Evolutionary conservation across 2,329 filamentous ascomycete genomes (phyloP).

Genomic region (Macrophomina tecta): DNA sequence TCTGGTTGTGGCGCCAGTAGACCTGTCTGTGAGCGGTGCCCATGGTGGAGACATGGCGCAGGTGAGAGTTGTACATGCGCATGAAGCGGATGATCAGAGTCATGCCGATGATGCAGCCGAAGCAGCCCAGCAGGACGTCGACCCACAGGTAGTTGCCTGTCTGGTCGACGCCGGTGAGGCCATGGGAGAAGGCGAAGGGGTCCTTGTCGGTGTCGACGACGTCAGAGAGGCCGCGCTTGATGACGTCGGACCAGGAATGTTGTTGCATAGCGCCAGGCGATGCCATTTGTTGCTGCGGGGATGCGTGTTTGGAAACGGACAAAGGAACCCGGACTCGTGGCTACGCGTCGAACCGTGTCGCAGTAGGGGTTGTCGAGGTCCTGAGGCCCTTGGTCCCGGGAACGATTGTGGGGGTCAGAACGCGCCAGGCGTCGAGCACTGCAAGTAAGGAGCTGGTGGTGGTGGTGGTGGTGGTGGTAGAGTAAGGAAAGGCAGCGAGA

Average conservation of each 20-base stretch:
- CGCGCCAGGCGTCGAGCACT: slow-evolving; percentile 8
- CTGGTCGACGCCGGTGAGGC: slow-evolving; percentile 57
- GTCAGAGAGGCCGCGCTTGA: slow-evolving; percentile 18
- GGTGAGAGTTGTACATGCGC: slow-evolving; percentile 51
- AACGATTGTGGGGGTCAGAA: slow-evolving; percentile 7
- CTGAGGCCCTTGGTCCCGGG: slow-evolving; percentile 11
- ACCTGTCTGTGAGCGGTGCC: slow-evolving; percentile 48
- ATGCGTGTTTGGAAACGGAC: background rate
- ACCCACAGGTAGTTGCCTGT: slow-evolving; percentile 54
- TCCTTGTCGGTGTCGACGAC: slow-evolving; percentile 30
- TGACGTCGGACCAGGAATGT: slow-evolving; percentile 1
- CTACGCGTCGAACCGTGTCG: slow-evolving; percentile 18
- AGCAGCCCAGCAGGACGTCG: slow-evolving; percentile 48
- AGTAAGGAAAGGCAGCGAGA: background rate
- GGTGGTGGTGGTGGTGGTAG: background rate
- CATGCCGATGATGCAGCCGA: slow-evolving; percentile 42
- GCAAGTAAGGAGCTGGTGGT: background rate
- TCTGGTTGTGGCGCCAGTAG: slow-evolving; percentile 55
- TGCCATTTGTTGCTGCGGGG: slow-evolving; percentile 1
- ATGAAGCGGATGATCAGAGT: slow-evolving; percentile 50
- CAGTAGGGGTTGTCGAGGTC: slow-evolving; percentile 19
- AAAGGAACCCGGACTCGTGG: slow-evolving; percentile 22
- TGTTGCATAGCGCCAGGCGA: slow-evolving; percentile 20
- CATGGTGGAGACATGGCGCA: slow-evolving; percentile 54
- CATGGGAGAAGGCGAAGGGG: slow-evolving; percentile 48